Conservation (phyloP, 768 basidiomycete genomes). For the Termitomyces sp. region DNA sequence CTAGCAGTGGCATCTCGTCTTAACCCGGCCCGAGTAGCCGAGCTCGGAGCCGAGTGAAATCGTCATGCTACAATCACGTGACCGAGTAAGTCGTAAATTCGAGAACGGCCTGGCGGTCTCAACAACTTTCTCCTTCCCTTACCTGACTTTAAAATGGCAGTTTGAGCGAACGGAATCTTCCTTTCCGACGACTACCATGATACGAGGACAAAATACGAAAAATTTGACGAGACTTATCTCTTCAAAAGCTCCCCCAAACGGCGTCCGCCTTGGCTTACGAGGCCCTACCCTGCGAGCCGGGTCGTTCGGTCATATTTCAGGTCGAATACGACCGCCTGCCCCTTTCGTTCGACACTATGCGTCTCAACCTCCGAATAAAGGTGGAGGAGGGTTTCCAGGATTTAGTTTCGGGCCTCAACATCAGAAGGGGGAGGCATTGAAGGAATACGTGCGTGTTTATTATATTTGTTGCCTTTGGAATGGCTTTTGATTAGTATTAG, state of each 20-base stretch:
- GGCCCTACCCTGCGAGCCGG: slow-evolving; percentile 11
- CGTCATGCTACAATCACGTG: slow-evolving; percentile 1
- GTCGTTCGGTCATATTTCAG: slow-evolving; percentile 2
- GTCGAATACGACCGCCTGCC: slow-evolving; percentile 1
- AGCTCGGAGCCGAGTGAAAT: not conserved
- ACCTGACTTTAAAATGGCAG: slow-evolving; percentile 3
- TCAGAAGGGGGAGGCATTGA: slow-evolving; percentile 82
- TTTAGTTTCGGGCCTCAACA: slow-evolving; percentile 59
- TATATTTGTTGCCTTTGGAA: not conserved
- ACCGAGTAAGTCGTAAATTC: slow-evolving; percentile 3
- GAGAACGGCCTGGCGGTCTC: slow-evolving; percentile 2
- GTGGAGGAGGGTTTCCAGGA: slow-evolving; percentile 56
- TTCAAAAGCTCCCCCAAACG: slow-evolving; percentile 1
- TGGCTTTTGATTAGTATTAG: slow-evolving; percentile 32
- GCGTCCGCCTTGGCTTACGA: slow-evolving; percentile 11
- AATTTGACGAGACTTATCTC: not conserved
- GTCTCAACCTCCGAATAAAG: slow-evolving; percentile 34
- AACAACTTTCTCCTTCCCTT: not conserved
- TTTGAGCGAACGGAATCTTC: not conserved
- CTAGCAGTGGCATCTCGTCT: too few species aligned
- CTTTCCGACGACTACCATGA: not conserved
- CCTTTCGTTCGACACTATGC: slow-evolving; percentile 40
- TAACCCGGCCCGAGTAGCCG: not conserved
- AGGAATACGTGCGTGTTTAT: slow-evolving; percentile 56
- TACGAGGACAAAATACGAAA: slow-evolving; percentile 5